phyloP scores from a whole-genome alignment of 1,139 yeast genomes.

The Suzukiozyma palmioleophila region DNA sequence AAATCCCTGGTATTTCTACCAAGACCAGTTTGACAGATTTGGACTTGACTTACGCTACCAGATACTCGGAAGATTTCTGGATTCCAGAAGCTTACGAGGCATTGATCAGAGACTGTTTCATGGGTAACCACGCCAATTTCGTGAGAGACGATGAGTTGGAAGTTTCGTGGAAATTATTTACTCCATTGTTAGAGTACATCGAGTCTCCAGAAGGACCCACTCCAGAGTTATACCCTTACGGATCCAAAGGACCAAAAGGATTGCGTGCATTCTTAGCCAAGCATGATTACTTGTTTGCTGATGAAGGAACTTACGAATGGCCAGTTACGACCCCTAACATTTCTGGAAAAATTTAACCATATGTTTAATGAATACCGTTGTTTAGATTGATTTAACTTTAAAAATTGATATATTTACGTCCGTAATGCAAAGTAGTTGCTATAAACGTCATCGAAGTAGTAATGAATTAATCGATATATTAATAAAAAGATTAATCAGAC shows the following conservation, averaged over 20 bases:
- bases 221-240: slow-evolving; percentile 74
- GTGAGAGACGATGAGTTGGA: slow-evolving; percentile 98
- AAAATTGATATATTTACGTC: background rate
- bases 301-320: slow-evolving; percentile 70
- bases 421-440: background rate
- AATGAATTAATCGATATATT: background rate
- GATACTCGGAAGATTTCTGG: slow-evolving; percentile 81
- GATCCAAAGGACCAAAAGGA: slow-evolving; percentile 81
- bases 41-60: slow-evolving; percentile 77
- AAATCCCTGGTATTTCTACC: slow-evolving; percentile 87
- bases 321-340: slow-evolving; percentile 65
- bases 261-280: slow-evolving; percentile 57
- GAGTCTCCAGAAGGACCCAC: slow-evolving; percentile 65
- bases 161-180: slow-evolving; percentile 86
- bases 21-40: slow-evolving; percentile 82
- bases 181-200: slow-evolving; percentile 78
- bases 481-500: slow-evolving; percentile 36
- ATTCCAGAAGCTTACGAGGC: slow-evolving; percentile 98
- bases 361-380: background rate
- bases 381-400: background rate
- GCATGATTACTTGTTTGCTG: slow-evolving; percentile 67
- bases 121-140: slow-evolving; percentile 94
- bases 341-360: slow-evolving; percentile 18
- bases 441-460: too few relatives aligned
- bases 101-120: slow-evolving; percentile 81